A percentile compares a stretch with the other conserved stretches of the same genome.
Evolutionary conservation across 2,329 filamentous ascomycete genomes (phyloP).

Genomic region (Aureobasidium lini): DNA sequence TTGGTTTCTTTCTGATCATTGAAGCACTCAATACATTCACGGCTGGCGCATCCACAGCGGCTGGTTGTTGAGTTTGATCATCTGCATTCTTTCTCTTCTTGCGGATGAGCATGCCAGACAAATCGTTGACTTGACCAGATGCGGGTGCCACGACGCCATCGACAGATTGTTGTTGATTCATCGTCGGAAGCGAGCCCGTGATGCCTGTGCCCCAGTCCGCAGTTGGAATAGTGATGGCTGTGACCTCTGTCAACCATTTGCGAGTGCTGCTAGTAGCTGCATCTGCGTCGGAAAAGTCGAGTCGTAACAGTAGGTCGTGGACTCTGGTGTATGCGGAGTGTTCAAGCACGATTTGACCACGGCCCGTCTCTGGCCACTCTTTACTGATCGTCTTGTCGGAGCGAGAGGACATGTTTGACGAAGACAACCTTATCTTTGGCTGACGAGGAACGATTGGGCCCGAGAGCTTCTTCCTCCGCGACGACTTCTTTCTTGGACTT

Average conservation of each 20-base stretch:
- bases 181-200: conserved; percentile 13
- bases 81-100: conserved; percentile 44
- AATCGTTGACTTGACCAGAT: conserved; percentile 21
- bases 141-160: conserved; percentile 27
- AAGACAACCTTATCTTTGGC: conserved; percentile 52
- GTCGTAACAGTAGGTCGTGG: conserved; percentile 60
- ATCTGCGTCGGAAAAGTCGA: conserved; percentile 63
- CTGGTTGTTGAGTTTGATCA: conserved; percentile 4
- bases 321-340: conserved; percentile 60
- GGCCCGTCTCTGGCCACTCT: conserved; percentile 54
- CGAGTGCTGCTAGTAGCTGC: conserved; percentile 57
- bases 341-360: conserved; percentile 57
- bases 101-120: conserved; percentile 32
- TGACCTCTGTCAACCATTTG: conserved; percentile 64
- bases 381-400: conserved; percentile 55
- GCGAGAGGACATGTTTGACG: conserved; percentile 33
- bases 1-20: conserved; percentile 52
- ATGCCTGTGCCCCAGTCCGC: conserved; percentile 16
- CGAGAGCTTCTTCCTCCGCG: conserved; percentile 39
- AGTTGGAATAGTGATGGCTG: conserved; percentile 18
- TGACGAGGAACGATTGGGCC: conserved; percentile 57
- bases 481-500: conserved; percentile 20
- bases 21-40: conserved; percentile 46
- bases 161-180: conserved; percentile 26
- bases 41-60: conserved; percentile 12